A percentile compares a stretch with the other conserved stretches of the same genome.
These are phyloP conservation scores for Dactylella cylindrospora DNA, from an alignment of 2,329 filamentous ascomycete species.

Conservation along the genomic window DNA sequence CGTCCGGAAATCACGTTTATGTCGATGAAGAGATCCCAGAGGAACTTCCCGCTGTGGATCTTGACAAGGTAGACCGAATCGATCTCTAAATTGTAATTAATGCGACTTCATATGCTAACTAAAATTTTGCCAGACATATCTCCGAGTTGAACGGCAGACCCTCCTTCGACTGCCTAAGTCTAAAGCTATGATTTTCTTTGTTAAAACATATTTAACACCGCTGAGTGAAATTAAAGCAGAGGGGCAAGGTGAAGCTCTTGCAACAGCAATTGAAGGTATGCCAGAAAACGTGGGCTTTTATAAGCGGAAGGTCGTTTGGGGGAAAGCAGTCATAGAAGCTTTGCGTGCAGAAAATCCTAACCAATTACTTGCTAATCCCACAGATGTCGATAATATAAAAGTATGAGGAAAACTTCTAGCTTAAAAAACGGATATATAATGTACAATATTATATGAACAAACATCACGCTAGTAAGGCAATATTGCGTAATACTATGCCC, in stretches of 20 bases:
- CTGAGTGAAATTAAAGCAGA: conserved; percentile 58
- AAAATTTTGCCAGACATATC: conserved; percentile 45
- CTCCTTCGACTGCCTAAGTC: conserved; percentile 58
- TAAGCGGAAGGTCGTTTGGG: conserved; percentile 58
- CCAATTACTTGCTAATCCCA: too few species aligned
- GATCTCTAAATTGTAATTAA: too few species aligned
- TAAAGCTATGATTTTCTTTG: conserved; percentile 58
- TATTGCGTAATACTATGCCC: neutral
- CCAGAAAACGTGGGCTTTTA: conserved; percentile 61
- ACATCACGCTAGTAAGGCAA: too few species aligned
- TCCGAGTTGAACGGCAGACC: conserved; percentile 59
- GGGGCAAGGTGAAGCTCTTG: conserved; percentile 55
- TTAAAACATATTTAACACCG: conserved; percentile 61
- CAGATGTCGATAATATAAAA: too few species aligned
- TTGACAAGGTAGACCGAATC: conserved; percentile 30
- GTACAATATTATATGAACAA: too few species aligned
- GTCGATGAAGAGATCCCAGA: conserved; percentile 52
- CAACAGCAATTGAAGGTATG: conserved; percentile 60
- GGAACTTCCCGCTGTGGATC: conserved; percentile 30
- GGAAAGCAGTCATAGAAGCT: conserved; percentile 56
- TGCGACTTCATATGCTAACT: too few species aligned
- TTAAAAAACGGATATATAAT: too few species aligned
- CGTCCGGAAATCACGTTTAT: conserved; percentile 50
- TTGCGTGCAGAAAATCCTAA: conserved; percentile 50
- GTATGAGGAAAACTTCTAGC: too few species aligned